phyloP scores from a whole-genome alignment of 2,329 filamentous ascomycete genomes.

The Fusarium decemcellulare region DNA sequence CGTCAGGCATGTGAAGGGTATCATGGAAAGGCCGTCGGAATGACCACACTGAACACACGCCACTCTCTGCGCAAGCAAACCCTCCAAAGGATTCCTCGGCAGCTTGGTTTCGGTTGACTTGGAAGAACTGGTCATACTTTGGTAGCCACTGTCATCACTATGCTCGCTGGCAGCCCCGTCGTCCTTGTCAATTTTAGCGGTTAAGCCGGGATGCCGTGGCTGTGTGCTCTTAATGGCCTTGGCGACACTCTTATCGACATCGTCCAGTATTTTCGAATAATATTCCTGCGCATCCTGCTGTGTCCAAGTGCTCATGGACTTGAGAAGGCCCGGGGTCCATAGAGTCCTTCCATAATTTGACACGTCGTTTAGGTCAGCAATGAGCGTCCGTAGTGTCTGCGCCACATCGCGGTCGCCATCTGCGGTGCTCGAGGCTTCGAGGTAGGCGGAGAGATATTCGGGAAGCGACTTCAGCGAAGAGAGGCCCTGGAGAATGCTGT shows the following conservation, averaged over 20 bases:
- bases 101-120: constrained; percentile 55
- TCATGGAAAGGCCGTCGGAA: constrained; percentile 90
- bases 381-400: constrained; percentile 72
- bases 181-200: constrained; percentile 56
- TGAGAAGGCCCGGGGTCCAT: constrained; percentile 86
- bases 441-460: constrained; percentile 71
- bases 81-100: constrained; percentile 85
- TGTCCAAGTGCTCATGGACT: constrained; percentile 94
- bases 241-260: constrained; percentile 83
- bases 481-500: constrained; percentile 90
- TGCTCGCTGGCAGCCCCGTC: constrained; percentile 62
- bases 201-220: constrained; percentile 55
- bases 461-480: constrained; percentile 81
- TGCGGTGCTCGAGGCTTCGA: constrained; percentile 47
- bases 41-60: constrained; percentile 89
- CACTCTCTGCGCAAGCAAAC: constrained; percentile 88
- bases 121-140: constrained; percentile 59
- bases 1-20: constrained; percentile 94
- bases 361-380: constrained; percentile 78
- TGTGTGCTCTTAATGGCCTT: constrained; percentile 57
- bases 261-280: constrained; percentile 89
- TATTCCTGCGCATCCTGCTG: constrained; percentile 99
- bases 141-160: constrained; percentile 71
- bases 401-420: constrained; percentile 55
- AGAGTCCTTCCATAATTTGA: constrained; percentile 81